Evolutionary conservation across 208 protist species (phyloP).

Genomic region (Herpetomonas tarakana): DNA sequence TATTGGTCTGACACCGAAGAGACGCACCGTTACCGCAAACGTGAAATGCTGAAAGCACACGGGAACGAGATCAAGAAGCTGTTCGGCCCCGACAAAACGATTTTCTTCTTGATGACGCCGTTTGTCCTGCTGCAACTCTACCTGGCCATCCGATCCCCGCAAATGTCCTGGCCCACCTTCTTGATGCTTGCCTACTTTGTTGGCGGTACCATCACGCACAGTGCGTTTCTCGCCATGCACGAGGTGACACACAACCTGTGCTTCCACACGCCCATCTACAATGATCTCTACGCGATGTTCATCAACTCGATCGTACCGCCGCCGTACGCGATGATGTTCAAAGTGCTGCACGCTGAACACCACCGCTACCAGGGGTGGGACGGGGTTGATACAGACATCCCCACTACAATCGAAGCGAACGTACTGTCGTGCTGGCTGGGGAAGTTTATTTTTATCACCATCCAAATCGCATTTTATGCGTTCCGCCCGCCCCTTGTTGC

Average conservation of each 20-base stretch:
- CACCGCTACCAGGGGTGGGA: slow-evolving; percentile 91
- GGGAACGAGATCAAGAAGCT: slow-evolving; percentile 77
- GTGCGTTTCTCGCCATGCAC: slow-evolving; percentile 87
- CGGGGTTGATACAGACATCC: slow-evolving; percentile 84
- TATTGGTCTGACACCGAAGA: slow-evolving; percentile 71
- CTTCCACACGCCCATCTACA: slow-evolving; percentile 70
- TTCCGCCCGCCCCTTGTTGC: slow-evolving; percentile 76
- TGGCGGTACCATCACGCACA: slow-evolving; percentile 84
- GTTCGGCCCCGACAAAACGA: slow-evolving; percentile 57
- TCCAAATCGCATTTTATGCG: slow-evolving; percentile 89
- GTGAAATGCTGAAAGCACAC: slow-evolving; percentile 78
- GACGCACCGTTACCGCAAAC: slow-evolving; percentile 58
- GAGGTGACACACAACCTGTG: slow-evolving; percentile 91
- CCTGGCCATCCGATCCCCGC: slow-evolving; percentile 39
- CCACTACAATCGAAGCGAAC: slow-evolving; percentile 64
- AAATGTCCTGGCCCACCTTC: slow-evolving; percentile 66
- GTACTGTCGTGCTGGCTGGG: slow-evolving; percentile 55
- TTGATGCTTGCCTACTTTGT: slow-evolving; percentile 74
- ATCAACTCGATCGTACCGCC: slow-evolving; percentile 82
- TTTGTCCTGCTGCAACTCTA: slow-evolving; percentile 67
- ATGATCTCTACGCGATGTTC: slow-evolving; percentile 82
- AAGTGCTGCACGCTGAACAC: slow-evolving; percentile 92
- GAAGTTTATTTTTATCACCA: slow-evolving; percentile 83
- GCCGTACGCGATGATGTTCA: slow-evolving; percentile 91
- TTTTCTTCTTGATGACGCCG: slow-evolving; percentile 34